Conservation (phyloP, 139 green algal genomes). For the Chlorella ohadii region DNA sequence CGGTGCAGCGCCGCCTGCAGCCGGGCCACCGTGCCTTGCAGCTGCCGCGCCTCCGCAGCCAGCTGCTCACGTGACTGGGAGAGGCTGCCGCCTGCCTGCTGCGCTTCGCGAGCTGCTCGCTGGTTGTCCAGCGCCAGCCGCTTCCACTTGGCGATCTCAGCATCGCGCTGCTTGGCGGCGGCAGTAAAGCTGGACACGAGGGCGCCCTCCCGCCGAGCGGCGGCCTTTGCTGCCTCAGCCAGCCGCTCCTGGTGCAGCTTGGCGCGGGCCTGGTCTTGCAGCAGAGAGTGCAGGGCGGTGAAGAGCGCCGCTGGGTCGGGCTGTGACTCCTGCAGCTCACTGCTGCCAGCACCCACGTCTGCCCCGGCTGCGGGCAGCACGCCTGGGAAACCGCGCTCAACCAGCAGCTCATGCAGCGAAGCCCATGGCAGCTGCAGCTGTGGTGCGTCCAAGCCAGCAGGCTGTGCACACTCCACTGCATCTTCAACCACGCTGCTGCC, state of each 20-base stretch:
- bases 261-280: not conserved
- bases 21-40: slow-evolving; percentile 13
- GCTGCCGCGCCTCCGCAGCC: not conserved
- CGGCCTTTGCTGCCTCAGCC: not conserved
- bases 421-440: slow-evolving; percentile 14
- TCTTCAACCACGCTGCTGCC: not conserved
- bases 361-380: not conserved
- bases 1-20: slow-evolving; percentile 5
- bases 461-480: not conserved
- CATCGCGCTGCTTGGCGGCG: slow-evolving; percentile 7
- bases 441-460: not conserved
- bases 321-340: not conserved
- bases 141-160: slow-evolving; percentile 36
- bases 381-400: slow-evolving; percentile 22
- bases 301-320: not conserved
- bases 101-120: not conserved
- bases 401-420: slow-evolving; percentile 8
- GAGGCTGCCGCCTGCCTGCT: not conserved
- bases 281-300: slow-evolving; percentile 1
- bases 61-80: not conserved
- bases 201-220: slow-evolving; percentile 13
- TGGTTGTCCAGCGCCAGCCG: slow-evolving; percentile 29
- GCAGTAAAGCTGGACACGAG: slow-evolving; percentile 10
- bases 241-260: slow-evolving; percentile 1
- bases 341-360: not conserved